Evolutionary conservation across 768 basidiomycete species (phyloP).

Genomic region (Mycena vitilis): DNA sequence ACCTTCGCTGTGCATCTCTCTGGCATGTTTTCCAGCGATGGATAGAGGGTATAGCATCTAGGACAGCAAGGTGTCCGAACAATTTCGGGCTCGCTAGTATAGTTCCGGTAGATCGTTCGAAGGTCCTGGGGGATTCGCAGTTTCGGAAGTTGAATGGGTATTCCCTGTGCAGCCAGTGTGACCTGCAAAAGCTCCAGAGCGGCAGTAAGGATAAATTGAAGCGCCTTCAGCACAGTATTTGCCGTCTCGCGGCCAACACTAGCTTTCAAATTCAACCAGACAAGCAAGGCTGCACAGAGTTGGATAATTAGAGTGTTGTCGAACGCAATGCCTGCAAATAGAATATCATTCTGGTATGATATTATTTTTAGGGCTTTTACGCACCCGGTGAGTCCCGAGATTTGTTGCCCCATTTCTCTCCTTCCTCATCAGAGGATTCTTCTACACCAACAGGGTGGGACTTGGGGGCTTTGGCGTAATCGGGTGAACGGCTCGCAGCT

Average conservation of each 20-base stretch:
- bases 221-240: constrained; percentile 27
- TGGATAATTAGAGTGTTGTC: constrained; percentile 12
- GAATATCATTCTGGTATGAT: not conserved
- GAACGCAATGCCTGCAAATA: constrained; percentile 6
- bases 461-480: too few species aligned
- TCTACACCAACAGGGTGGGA: too few species aligned
- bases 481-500: too few species aligned
- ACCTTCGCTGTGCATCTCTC: constrained; percentile 27
- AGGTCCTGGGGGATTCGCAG: constrained; percentile 28
- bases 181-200: constrained; percentile 20
- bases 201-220: constrained; percentile 26
- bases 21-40: constrained; percentile 19
- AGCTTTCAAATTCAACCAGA: constrained; percentile 30
- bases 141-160: constrained; percentile 20
- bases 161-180: constrained; percentile 16
- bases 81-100: constrained; percentile 20
- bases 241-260: constrained; percentile 26
- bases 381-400: constrained; percentile 3
- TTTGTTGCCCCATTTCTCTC: not conserved
- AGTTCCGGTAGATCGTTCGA: constrained; percentile 19
- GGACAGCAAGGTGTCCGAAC: constrained; percentile 29
- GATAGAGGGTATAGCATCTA: constrained; percentile 28
- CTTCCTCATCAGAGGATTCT: constrained; percentile 4
- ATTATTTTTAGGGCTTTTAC: not conserved
- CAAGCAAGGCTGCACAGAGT: constrained; percentile 28